Percentiles rank a stretch among this genome's conserved stretches.
Evolutionary conservation across 495 filamentous ascomycete genomes (phyloP).

Genomic region (Penicillium alfredii): DNA sequence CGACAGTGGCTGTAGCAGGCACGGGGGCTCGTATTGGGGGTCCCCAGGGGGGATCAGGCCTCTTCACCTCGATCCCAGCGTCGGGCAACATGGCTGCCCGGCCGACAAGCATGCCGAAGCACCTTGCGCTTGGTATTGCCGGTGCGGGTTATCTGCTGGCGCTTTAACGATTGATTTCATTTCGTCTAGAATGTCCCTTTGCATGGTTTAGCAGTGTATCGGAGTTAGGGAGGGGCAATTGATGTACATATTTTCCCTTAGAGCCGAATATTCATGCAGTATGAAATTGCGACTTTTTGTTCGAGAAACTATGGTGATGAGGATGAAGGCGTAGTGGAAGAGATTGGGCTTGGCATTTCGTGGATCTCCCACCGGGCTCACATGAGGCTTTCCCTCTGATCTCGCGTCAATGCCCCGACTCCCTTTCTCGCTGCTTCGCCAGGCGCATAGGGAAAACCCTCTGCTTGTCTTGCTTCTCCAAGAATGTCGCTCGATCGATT

Average conservation of each 20-base stretch:
- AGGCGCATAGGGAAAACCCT: constrained; percentile 49
- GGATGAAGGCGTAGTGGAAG: no score
- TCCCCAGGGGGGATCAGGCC: constrained; percentile 13
- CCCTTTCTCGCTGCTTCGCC: constrained; percentile 48
- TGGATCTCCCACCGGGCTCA: no score
- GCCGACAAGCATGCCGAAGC: constrained; percentile 19
- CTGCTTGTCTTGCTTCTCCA: constrained; percentile 63
- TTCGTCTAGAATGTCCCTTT: not conserved
- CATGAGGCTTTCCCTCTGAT: not conserved
- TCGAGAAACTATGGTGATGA: no score
- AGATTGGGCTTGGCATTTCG: no score
- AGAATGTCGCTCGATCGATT: constrained; percentile 58
- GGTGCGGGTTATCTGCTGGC: constrained; percentile 26
- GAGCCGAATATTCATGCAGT: not conserved
- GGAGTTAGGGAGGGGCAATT: constrained; percentile 9
- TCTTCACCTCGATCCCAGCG: constrained; percentile 12
- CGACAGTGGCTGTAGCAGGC: constrained; percentile 34
- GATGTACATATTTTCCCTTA: constrained; percentile 2
- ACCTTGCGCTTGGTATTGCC: constrained; percentile 22
- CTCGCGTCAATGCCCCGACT: constrained; percentile 92
- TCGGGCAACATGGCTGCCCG: constrained; percentile 17
- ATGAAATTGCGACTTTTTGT: no score
- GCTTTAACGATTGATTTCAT: constrained; percentile 7
- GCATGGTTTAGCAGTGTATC: constrained; percentile 10
- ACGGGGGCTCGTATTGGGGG: constrained; percentile 33